Evolutionary conservation across 805 yeast genomes (phyloP).

Genomic region (Geotrichum ghanense): DNA sequence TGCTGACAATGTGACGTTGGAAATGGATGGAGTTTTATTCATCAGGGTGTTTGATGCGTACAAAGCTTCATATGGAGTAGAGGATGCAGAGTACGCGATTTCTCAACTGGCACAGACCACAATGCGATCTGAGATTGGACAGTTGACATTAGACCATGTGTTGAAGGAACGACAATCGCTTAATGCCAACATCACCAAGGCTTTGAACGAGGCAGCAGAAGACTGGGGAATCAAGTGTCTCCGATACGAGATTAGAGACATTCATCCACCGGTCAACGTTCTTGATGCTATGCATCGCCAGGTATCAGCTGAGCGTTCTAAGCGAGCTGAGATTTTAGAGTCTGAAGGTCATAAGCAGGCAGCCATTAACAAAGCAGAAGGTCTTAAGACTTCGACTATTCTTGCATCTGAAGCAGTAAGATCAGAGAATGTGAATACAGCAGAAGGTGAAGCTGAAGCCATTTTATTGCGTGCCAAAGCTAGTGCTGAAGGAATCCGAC

Average conservation of each 20-base stretch:
- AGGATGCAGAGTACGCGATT: slow-evolving; percentile 77
- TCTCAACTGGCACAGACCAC: slow-evolving; percentile 83
- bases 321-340: slow-evolving; percentile 78
- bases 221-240: slow-evolving; percentile 82
- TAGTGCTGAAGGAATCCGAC: slow-evolving; percentile 56
- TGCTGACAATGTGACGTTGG: slow-evolving; percentile 73
- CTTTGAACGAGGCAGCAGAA: slow-evolving; percentile 71
- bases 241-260: slow-evolving; percentile 79
- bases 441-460: slow-evolving; percentile 67
- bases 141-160: slow-evolving; percentile 66
- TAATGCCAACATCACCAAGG: slow-evolving; percentile 62
- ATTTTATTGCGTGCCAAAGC: slow-evolving; percentile 56
- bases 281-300: slow-evolving; percentile 88
- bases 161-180: slow-evolving; percentile 64
- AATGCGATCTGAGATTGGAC: slow-evolving; percentile 84
- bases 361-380: slow-evolving; percentile 75
- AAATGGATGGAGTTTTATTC: slow-evolving; percentile 75
- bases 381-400: slow-evolving; percentile 58
- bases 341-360: slow-evolving; percentile 76
- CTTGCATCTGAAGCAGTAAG: slow-evolving; percentile 66
- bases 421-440: slow-evolving; percentile 50
- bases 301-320: slow-evolving; percentile 77
- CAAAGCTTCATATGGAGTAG: slow-evolving; percentile 81
- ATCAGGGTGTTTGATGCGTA: slow-evolving; percentile 70
- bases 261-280: slow-evolving; percentile 77